Conservation (phyloP, 2,329 filamentous ascomycete species). For the Fusarium tuaranense region DNA sequence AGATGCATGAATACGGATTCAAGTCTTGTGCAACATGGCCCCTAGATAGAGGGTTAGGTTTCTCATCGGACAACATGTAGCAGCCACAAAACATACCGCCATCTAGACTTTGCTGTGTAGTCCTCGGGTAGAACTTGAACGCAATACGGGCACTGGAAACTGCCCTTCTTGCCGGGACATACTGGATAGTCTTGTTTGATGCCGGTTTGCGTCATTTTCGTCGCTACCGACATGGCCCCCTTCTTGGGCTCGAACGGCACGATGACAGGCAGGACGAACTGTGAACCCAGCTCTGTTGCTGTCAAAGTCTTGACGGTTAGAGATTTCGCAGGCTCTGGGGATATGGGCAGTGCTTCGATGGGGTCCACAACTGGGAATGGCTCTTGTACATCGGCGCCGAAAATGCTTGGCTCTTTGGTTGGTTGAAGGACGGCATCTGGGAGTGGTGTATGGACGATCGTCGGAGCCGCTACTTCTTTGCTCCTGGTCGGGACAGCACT, state of each 20-base stretch:
- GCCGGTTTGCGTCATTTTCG: constrained; percentile 9
- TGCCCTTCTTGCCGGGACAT: neutral
- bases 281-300: neutral
- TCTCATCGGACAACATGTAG: neutral
- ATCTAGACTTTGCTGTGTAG: neutral
- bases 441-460: neutral
- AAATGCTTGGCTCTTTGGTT: neutral
- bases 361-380: neutral
- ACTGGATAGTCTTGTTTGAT: constrained; percentile 6
- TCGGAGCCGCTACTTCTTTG: neutral
- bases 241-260: neutral
- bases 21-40: neutral
- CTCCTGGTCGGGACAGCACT: neutral
- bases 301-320: neutral
- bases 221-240: neutral
- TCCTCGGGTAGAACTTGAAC: neutral
- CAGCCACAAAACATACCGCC: neutral
- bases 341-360: neutral
- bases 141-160: constrained; percentile 7
- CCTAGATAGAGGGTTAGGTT: neutral
- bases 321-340: neutral
- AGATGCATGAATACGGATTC: neutral
- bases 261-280: neutral
- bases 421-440: neutral
- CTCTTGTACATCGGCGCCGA: neutral